phyloP scores from a whole-genome alignment of 2,329 filamentous ascomycete genomes.

The Aureobasidium sp. region DNA sequence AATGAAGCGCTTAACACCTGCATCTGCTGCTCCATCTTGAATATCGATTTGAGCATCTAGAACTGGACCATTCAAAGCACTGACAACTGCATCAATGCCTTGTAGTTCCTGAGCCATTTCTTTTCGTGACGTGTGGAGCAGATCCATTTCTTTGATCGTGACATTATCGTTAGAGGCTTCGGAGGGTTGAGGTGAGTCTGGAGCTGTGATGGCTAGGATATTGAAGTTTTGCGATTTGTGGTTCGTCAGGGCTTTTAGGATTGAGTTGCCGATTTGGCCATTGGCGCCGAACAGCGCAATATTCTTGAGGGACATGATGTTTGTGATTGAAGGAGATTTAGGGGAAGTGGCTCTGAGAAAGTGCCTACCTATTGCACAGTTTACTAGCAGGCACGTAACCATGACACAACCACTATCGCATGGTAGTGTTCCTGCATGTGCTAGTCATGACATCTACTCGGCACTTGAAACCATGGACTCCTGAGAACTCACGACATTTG shows the following conservation, averaged over 20 bases:
- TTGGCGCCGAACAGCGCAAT: conserved; percentile 16
- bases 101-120: conserved; percentile 14
- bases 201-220: conserved; percentile 12
- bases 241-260: conserved; percentile 9
- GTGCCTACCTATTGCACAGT: neutral
- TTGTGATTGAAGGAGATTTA: neutral
- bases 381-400: neutral
- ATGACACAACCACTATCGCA: neutral
- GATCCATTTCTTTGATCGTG: conserved; percentile 16
- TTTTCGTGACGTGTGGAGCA: conserved; percentile 5
- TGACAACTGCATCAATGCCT: conserved; percentile 20
- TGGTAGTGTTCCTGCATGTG: neutral
- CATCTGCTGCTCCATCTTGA: conserved; percentile 11
- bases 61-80: conserved; percentile 20
- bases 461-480: neutral
- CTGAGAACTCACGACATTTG: neutral
- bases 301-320: neutral
- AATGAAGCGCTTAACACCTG: conserved; percentile 11
- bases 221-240: conserved; percentile 15
- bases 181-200: neutral
- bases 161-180: conserved; percentile 5
- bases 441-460: neutral
- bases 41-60: conserved; percentile 6
- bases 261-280: conserved; percentile 15
- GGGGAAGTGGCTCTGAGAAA: too few relatives aligned